A percentile compares a stretch with the other conserved stretches of the same genome.
phyloP scores from a whole-genome alignment of 768 basidiomycete species.

The Suillus occidentalis region DNA sequence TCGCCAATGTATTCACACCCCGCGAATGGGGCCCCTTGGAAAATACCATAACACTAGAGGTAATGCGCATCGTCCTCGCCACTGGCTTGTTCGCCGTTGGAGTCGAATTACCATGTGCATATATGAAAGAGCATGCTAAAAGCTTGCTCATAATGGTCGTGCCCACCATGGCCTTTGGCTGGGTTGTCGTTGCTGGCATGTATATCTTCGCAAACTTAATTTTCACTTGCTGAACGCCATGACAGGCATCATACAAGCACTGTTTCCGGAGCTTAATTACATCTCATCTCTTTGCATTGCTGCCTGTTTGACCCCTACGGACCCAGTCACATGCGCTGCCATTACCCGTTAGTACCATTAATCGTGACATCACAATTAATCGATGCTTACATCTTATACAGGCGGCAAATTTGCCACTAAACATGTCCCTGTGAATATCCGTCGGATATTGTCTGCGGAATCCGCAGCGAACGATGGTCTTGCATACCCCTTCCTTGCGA shows the following conservation, averaged over 20 bases:
- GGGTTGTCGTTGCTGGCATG: slow-evolving; percentile 74
- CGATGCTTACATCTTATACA: slow-evolving; percentile 21
- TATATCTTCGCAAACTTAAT: slow-evolving; percentile 9
- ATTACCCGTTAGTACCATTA: slow-evolving; percentile 56
- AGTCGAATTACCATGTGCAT: slow-evolving; percentile 85
- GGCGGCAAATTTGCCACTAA: slow-evolving; percentile 70
- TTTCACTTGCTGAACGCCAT: not conserved
- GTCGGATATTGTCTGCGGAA: slow-evolving; percentile 83
- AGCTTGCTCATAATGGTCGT: slow-evolving; percentile 70
- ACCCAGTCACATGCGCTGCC: slow-evolving; percentile 88
- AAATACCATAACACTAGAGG: slow-evolving; percentile 75
- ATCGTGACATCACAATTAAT: not conserved
- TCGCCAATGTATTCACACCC: slow-evolving; percentile 72
- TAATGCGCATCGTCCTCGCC: slow-evolving; percentile 87
- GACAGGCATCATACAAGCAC: slow-evolving; percentile 59
- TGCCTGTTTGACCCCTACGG: slow-evolving; percentile 90
- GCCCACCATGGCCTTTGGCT: slow-evolving; percentile 83
- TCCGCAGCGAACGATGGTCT: slow-evolving; percentile 95
- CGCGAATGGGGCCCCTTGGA: slow-evolving; percentile 60
- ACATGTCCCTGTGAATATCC: slow-evolving; percentile 73
- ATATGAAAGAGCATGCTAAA: slow-evolving; percentile 78
- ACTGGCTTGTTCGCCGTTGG: slow-evolving; percentile 94
- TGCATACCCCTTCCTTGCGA: slow-evolving; percentile 87
- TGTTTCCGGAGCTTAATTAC: slow-evolving; percentile 73
- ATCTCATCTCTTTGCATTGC: slow-evolving; percentile 83